phyloP scores from a whole-genome alignment of 1,139 yeast species.

The Geotrichum citri-aurantii region DNA sequence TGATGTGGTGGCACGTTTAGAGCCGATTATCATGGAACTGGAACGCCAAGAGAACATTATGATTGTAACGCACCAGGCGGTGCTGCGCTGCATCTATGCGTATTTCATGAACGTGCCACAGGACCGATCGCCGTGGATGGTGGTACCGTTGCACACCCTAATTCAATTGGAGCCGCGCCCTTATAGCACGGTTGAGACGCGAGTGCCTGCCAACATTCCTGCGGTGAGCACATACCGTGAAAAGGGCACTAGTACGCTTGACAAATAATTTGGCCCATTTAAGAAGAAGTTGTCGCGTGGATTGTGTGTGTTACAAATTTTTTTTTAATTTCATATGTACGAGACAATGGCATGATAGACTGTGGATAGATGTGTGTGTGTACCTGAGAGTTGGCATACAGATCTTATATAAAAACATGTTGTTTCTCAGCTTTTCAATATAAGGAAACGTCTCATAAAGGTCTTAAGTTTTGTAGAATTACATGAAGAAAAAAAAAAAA shows the following conservation, averaged over 20 bases:
- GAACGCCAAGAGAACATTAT: conserved; percentile 94
- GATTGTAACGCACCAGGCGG: conserved; percentile 97
- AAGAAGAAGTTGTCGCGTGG: background rate
- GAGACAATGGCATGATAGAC: no score
- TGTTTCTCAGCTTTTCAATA: no score
- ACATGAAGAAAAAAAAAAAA: background rate
- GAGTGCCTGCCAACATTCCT: conserved; percentile 92
- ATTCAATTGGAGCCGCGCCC: conserved; percentile 93
- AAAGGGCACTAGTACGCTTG: conserved; percentile 47
- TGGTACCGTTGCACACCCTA: conserved; percentile 91
- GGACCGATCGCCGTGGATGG: conserved; percentile 98
- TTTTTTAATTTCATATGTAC: background rate
- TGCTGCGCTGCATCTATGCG: conserved; percentile 90
- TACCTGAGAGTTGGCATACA: no score
- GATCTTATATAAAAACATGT: no score
- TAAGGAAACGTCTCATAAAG: no score
- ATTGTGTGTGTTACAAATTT: background rate
- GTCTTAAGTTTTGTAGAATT: no score
- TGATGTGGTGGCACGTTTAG: conserved; percentile 88
- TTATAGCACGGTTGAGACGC: conserved; percentile 77
- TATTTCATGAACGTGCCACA: conserved; percentile 98
- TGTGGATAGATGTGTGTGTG: background rate
- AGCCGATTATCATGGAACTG: conserved; percentile 95
- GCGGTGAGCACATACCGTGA: conserved; percentile 96
- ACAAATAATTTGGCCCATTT: background rate